phyloP scores from a whole-genome alignment of 768 basidiomycete genomes.

The Lentinula aciculospora region DNA sequence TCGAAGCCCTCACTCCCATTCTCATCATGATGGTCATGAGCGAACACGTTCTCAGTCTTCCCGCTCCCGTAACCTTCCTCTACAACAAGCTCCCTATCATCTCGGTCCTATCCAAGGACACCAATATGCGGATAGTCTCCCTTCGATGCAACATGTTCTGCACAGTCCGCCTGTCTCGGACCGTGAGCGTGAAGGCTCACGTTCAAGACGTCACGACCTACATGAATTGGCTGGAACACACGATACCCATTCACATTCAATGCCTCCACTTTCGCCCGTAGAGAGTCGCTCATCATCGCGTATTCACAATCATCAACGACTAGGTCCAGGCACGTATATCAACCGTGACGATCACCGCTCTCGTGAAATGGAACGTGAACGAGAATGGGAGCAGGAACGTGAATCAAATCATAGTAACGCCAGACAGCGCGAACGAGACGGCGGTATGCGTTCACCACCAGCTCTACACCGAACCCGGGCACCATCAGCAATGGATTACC shows the following conservation, averaged over 20 bases:
- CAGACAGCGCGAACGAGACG: slow-evolving; percentile 30
- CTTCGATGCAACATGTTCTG: slow-evolving; percentile 38
- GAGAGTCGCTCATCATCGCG: slow-evolving; percentile 32
- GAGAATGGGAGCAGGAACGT: slow-evolving; percentile 36
- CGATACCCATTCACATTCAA: slow-evolving; percentile 18
- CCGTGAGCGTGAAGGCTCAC: slow-evolving; percentile 19
- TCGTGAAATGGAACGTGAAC: slow-evolving; percentile 36
- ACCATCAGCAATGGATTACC: slow-evolving; percentile 1
- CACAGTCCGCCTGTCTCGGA: slow-evolving; percentile 48
- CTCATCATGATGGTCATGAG: slow-evolving; percentile 28
- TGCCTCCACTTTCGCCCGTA: slow-evolving; percentile 29
- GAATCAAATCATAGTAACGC: slow-evolving; percentile 13
- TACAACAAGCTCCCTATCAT: slow-evolving; percentile 30
- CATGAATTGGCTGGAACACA: slow-evolving; percentile 27
- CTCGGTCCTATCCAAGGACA: slow-evolving; percentile 29
- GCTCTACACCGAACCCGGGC: slow-evolving; percentile 7
- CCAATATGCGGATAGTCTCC: slow-evolving; percentile 42
- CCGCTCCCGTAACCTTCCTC: slow-evolving; percentile 43
- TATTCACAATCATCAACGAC: slow-evolving; percentile 60
- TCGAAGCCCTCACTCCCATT: slow-evolving; percentile 41
- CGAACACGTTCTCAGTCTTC: slow-evolving; percentile 49
- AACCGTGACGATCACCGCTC: slow-evolving; percentile 40
- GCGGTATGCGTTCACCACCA: slow-evolving; percentile 11
- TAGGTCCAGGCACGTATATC: slow-evolving; percentile 57
- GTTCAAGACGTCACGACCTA: slow-evolving; percentile 36